Evolutionary conservation across 163 green algal genomes (phyloP).

Genomic region (Prototheca wickerhamii): DNA sequence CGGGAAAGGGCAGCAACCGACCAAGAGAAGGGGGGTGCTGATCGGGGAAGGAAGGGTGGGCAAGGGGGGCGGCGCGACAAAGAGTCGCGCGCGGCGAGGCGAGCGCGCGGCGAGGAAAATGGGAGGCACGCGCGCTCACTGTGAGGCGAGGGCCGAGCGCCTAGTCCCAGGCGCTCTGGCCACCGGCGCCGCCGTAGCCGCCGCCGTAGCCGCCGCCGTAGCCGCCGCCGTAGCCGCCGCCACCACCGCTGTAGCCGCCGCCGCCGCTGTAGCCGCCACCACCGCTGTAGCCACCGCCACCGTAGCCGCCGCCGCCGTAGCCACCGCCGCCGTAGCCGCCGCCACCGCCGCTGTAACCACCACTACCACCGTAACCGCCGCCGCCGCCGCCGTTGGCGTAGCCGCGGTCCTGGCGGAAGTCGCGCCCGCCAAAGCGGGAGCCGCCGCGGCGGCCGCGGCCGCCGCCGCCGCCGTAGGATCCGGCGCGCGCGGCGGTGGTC

Average conservation of each 20-base stretch:
- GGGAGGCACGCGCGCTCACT: neutral
- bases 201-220: slow-evolving; percentile 7
- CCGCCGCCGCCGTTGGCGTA: slow-evolving; percentile 13
- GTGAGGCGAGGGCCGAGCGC: neutral
- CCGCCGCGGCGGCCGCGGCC: slow-evolving; percentile 33
- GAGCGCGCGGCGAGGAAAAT: neutral
- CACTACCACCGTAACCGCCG: slow-evolving; percentile 12
- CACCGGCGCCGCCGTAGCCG: slow-evolving; percentile 10
- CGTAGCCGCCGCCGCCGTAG: slow-evolving; percentile 13
- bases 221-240: slow-evolving; percentile 21
- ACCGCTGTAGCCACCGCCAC: neutral
- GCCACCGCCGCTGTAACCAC: slow-evolving; percentile 20
- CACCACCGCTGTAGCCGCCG: slow-evolving; percentile 2
- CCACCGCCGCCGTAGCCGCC: slow-evolving; percentile 5
- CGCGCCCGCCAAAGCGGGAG: slow-evolving; percentile 79
- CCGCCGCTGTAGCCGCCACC: slow-evolving; percentile 19
- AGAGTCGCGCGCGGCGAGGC: neutral
- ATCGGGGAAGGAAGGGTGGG: slow-evolving; percentile 89
- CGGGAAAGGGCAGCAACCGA: too few species aligned
- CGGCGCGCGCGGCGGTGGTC: slow-evolving; percentile 50
- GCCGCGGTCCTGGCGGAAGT: slow-evolving; percentile 76
- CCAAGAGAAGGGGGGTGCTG: slow-evolving; percentile 97
- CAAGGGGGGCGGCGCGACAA: slow-evolving; percentile 55
- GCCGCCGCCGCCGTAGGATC: slow-evolving; percentile 31
- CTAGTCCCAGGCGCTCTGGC: slow-evolving; percentile 26